Base-by-base conservation (phyloP, 1,284 basidiomycete species). In the Apiotrichum gamsii region DNA sequence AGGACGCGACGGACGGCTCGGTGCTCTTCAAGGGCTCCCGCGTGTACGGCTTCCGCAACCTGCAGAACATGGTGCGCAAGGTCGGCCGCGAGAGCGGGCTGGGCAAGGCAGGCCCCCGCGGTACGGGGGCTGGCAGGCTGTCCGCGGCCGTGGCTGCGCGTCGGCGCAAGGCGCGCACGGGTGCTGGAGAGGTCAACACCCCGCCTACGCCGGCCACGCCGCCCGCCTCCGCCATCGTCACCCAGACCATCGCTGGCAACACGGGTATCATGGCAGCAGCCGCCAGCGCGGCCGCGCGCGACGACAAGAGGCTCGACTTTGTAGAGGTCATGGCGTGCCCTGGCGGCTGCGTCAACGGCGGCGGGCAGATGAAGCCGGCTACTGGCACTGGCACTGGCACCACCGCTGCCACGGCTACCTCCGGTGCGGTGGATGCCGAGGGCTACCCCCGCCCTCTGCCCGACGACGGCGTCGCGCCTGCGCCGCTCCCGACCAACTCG, bases 271-370 rank as follows among this genome's bases (percentile, higher is more conserved):
- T 51, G 5, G 35, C 46, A 0, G 33, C 29, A 3, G 53, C 49
- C 3, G 52, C 48, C 15, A 49, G 45, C n/a, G 47, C 65, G 4
- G 46, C 46, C 14, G 52, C 45, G 13, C 57, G 64, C 39, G 76
- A 78, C 51, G 79, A 80, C 43, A 76, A 75, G 60, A 77, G 80
- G 28, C 87, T 94, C 68, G 94, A 98, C 73, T 98, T 94, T 69
- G 85, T 98, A 39, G 95, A 99, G 65, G 91, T 99, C 52, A 98
- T 99, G 95, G 95, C 95, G 19, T 99, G 95, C 74, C 95, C 95
- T 0, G 83, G 87, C 0, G 95, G 95, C 6, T 98, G 95, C 67
- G 89, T 96, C 39, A 97, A 97, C 64, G 94, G 95, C 3, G 94
- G 95, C 21, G 95, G 95, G 2, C 95, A 98, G 74, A 77, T 93